Conservation (phyloP, 2,329 filamentous ascomycete genomes). For the Trichothecium roseum region DNA sequence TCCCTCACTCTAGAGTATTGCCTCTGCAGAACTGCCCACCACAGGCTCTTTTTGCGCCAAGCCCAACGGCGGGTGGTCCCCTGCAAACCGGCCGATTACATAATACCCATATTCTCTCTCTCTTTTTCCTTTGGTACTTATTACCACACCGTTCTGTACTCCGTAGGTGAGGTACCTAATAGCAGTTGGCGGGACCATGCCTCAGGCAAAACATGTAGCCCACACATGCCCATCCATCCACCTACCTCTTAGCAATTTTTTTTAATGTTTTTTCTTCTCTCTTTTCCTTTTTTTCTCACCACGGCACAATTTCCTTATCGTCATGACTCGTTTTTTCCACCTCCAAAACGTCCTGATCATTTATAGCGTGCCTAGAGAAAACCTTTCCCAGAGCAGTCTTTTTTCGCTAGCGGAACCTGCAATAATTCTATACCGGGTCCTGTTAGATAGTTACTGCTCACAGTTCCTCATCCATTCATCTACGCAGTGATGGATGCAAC, state of each 20-base stretch:
- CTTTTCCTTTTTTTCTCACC: constrained; percentile 25
- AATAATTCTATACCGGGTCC: constrained; percentile 56
- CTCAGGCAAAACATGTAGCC: constrained; percentile 10
- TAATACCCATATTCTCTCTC: constrained; percentile 7
- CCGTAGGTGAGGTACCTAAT: no score
- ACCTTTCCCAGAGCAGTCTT: constrained; percentile 62
- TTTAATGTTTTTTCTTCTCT: constrained; percentile 9
- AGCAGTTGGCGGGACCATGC: no score
- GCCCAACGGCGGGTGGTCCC: no score
- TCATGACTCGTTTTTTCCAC: constrained; percentile 60
- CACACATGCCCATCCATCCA: constrained; percentile 1
- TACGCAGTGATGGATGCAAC: no score
- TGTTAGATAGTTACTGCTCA: constrained; percentile 97
- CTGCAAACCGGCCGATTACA: no score
- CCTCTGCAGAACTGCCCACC: no score
- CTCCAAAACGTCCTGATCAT: constrained; percentile 82
- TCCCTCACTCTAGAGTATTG: no score
- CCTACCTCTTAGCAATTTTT: constrained; percentile 7
- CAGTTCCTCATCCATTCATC: constrained; percentile 33
- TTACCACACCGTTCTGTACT: no score
- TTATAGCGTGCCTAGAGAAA: constrained; percentile 75
- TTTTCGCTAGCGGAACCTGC: constrained; percentile 97
- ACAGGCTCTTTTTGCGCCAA: no score
- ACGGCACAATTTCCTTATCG: constrained; percentile 91
- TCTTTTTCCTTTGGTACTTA: constrained; percentile 5